Evolutionary conservation across 176 grass and related monocot species (phyloP).

Genomic region (Oryza nivara): DNA sequence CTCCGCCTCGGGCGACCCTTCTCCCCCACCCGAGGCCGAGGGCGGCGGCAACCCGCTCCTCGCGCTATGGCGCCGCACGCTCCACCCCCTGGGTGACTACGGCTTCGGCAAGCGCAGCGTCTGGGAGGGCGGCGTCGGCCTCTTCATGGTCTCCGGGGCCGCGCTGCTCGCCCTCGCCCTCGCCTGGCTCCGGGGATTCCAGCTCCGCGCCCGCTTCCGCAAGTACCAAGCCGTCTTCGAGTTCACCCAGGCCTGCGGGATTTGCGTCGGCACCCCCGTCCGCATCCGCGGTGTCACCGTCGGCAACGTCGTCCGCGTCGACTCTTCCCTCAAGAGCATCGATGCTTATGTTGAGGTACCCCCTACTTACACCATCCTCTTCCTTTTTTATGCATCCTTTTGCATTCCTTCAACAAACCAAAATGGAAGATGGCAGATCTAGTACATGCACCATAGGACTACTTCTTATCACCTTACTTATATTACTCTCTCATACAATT

Average conservation of each 20-base stretch:
- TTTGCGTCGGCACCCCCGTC: conserved; percentile 94
- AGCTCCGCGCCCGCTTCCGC: conserved; percentile 75
- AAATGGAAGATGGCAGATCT: not conserved
- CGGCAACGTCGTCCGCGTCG: conserved; percentile 81
- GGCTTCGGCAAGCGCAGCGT: conserved; percentile 88
- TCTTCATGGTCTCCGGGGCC: conserved; percentile 93
- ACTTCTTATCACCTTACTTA: not conserved
- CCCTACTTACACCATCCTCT: too few relatives aligned
- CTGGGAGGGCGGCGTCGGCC: conserved; percentile 96
- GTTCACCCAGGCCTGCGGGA: conserved; percentile 86
- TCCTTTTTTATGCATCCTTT: not conserved
- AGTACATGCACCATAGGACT: too few relatives aligned
- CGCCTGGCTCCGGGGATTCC: conserved; percentile 83
- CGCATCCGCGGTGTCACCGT: conserved; percentile 90
- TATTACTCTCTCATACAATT: not conserved
- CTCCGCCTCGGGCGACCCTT: conserved; percentile 12
- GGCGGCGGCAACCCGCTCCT: conserved; percentile 13
- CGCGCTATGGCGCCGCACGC: conserved; percentile 66
- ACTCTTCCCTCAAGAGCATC: conserved; percentile 86
- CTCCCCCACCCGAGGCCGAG: not conserved
- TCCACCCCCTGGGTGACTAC: conserved; percentile 81
- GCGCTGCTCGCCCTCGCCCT: conserved; percentile 71
- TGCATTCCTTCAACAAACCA: not conserved
- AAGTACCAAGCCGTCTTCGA: conserved; percentile 84
- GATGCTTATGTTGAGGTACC: conserved; percentile 80